These are phyloP conservation scores for Mycena vulgaris DNA, from an alignment of 768 basidiomycete species.

Conservation along the genomic window DNA sequence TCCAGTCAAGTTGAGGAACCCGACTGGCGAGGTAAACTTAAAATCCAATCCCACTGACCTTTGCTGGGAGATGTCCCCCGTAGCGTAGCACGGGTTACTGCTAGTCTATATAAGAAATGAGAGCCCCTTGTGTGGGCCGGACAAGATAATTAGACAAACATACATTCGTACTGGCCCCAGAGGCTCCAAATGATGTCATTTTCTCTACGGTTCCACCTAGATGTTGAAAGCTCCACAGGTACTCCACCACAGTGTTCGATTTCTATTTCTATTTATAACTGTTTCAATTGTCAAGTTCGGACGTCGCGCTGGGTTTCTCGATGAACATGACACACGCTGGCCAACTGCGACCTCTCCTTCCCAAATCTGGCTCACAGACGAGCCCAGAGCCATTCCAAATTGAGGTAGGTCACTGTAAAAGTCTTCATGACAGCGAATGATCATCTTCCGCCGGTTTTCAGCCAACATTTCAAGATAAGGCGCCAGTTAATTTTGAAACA, in stretches of 20 bases:
- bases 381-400: constrained; percentile 14
- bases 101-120: too few species aligned
- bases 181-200: too few species aligned
- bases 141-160: too few species aligned
- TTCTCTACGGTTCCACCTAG: too few species aligned
- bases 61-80: too few species aligned
- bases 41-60: too few species aligned
- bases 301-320: neutral
- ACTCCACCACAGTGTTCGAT: neutral
- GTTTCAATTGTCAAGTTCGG: neutral
- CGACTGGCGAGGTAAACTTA: too few species aligned
- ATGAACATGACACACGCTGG: neutral
- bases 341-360: neutral
- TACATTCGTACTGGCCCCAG: too few species aligned
- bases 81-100: too few species aligned
- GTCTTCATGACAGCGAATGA: neutral
- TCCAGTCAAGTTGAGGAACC: too few species aligned
- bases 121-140: too few species aligned
- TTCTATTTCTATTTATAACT: neutral
- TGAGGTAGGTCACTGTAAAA: neutral
- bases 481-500: neutral
- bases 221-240: too few species aligned
- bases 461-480: constrained; percentile 7
- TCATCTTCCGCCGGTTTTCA: neutral
- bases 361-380: constrained; percentile 3